These are phyloP conservation scores for Backusella australiensis DNA, from an alignment of 192 early-diverging fungal genomes.

Conservation along the genomic window DNA sequence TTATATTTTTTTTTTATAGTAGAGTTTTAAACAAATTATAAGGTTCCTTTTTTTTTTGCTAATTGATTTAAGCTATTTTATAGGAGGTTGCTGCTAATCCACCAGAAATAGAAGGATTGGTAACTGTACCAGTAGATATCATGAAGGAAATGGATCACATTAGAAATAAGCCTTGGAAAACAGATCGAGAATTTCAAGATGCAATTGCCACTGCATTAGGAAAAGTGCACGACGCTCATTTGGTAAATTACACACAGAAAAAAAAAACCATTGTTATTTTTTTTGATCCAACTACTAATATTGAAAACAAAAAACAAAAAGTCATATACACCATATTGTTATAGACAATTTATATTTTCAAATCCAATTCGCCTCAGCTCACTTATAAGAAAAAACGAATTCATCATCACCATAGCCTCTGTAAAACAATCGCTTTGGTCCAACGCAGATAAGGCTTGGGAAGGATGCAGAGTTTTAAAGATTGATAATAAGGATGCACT, in stretches of 20 bases:
- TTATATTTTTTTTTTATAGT: not conserved
- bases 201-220: constrained; percentile 26
- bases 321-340: constrained; percentile 29
- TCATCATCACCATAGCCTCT: constrained; percentile 30
- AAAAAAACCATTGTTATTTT: not conserved
- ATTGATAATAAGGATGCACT: constrained; percentile 28
- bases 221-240: constrained; percentile 34
- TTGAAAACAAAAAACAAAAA: not conserved
- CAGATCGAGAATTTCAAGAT: constrained; percentile 34
- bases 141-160: constrained; percentile 18
- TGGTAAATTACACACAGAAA: constrained; percentile 15
- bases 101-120: constrained; percentile 26
- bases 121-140: constrained; percentile 30
- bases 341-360: constrained; percentile 36
- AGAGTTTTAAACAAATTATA: not conserved
- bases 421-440: constrained; percentile 29
- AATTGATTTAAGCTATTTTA: not conserved
- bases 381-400: constrained; percentile 10
- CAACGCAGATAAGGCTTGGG: constrained; percentile 26
- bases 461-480: constrained; percentile 22
- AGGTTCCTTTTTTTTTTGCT: not conserved
- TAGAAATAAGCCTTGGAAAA: constrained; percentile 21
- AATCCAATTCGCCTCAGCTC: constrained; percentile 33
- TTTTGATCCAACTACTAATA: not conserved
- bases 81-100: constrained; percentile 31